Base-by-base conservation (phyloP, 345 rosid species). In the Lepidium sativum region DNA sequence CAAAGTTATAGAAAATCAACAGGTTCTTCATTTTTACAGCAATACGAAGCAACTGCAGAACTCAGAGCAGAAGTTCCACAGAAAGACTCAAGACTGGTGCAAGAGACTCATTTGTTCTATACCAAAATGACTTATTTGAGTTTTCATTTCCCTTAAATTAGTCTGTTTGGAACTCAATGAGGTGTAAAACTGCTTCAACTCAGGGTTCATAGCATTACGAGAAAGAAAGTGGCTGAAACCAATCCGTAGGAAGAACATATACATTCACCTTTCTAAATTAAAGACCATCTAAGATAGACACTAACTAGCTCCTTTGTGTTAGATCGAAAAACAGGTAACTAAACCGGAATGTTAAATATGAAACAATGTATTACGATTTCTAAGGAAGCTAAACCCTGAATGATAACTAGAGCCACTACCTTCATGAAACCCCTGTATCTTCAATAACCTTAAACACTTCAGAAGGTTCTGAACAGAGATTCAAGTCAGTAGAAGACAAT, bases 61-160 rank as follows among this genome's bases (percentile, higher is more conserved):
- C 60, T 41, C 8, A 16, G 61, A 60, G 67, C 20, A 35, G 20
- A 12, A 48, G 70, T 43, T 65, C 34, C 23, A 41, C 14, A 65
- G 38, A 54, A n/a, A 51, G 10, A 65, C 11, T 14, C 17, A 14
- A 42, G 11, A 54, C 44, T 53, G 3, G 2, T n/a, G 27, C 35
- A 33, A 16, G 16, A 53, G 16, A 9, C 43, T 41, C 3, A 37
- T 23, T 48, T 23, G 35, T n/a, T 16, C 55, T 43, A 34, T 5
- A 21, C 38, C 15, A 34, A 54, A 15, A 6, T 5, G 2, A 11
- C 5, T 55, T 44, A 35, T n/a, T 2, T 37, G 12, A 25, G 27
- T 5, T 25, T 29, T 13, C 17, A 0, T 14, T 2, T 20, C 4
- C 20, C 15, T 10, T 16, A 37, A 15, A 12, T 1, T 41, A 18